Evolutionary conservation across 2,329 filamentous ascomycete genomes (phyloP).

Genomic region (Harringtonia lauricola): DNA sequence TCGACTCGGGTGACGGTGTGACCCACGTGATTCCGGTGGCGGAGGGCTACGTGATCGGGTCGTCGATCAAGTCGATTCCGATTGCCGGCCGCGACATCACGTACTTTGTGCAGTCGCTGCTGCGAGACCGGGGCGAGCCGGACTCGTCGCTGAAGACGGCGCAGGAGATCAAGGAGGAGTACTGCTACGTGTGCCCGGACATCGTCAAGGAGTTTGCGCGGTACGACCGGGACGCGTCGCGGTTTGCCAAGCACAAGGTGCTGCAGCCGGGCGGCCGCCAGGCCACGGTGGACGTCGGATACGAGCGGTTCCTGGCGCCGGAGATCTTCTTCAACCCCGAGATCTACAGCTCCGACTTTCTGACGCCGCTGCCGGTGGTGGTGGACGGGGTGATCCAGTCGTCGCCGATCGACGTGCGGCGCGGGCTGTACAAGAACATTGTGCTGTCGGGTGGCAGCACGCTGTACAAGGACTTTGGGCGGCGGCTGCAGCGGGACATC

Average conservation of each 20-base stretch:
- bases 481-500: constrained; percentile 92
- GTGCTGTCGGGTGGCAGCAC: constrained; percentile 95
- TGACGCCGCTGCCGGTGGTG: constrained; percentile 86
- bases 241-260: constrained; percentile 84
- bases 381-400: constrained; percentile 97
- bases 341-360: constrained; percentile 97
- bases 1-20: constrained; percentile 96
- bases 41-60: constrained; percentile 97
- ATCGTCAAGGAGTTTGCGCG: constrained; percentile 97
- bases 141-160: constrained; percentile 96
- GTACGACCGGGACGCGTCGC: constrained; percentile 85
- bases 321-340: constrained; percentile 99
- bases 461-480: constrained; percentile 96
- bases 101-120: constrained; percentile 93
- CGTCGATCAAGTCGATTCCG: constrained; percentile 97
- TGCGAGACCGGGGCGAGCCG: constrained; percentile 90
- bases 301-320: constrained; percentile 93
- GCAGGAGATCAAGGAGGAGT: constrained; percentile 96
- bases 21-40: constrained; percentile 98
- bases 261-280: constrained; percentile 76
- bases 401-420: constrained; percentile 91
- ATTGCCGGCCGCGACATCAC: constrained; percentile 97
- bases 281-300: constrained; percentile 83
- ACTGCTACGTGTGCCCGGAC: constrained; percentile 96
- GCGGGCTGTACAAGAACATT: constrained; percentile 99